These are phyloP conservation scores for Psophocarpus tetragonolobus DNA, from an alignment of 306 rosid genomes.

Conservation along the genomic window DNA sequence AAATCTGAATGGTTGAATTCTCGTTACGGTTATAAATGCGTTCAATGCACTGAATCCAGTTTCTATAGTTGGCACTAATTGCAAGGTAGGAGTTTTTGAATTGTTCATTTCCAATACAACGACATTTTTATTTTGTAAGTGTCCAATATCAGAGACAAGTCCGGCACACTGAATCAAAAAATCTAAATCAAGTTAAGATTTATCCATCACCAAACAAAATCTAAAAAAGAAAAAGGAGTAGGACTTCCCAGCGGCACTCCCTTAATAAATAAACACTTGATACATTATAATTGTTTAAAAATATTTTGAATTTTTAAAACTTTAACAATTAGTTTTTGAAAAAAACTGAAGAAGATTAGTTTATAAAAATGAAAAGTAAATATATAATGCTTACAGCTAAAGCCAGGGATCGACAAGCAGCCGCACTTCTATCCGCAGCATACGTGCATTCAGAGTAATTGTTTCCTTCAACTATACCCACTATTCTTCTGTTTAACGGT, in stretches of 20 bases:
- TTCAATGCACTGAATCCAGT: not conserved
- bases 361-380: not conserved
- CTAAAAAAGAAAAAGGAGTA: not conserved
- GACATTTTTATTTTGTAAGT: not conserved
- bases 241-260: not conserved
- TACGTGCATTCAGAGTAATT: slow-evolving; percentile 54
- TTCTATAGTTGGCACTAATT: slow-evolving; percentile 8
- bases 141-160: not conserved
- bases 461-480: slow-evolving; percentile 35
- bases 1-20: not conserved
- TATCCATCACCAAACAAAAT: not conserved
- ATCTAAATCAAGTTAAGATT: not conserved
- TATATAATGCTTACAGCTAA: slow-evolving; percentile 57
- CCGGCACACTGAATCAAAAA: not conserved
- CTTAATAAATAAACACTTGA: not conserved
- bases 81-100: slow-evolving; percentile 12
- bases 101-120: not conserved
- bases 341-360: not conserved
- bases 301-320: not conserved
- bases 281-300: not conserved
- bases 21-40: not conserved
- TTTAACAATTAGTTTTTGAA: not conserved
- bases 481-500: slow-evolving; percentile 35
- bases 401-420: slow-evolving; percentile 76
- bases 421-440: slow-evolving; percentile 65